A percentile compares a stretch with the other conserved stretches of the same genome.
Conservation (phyloP, 805 yeast genomes). For the Scheffersomyces amazonensis region DNA sequence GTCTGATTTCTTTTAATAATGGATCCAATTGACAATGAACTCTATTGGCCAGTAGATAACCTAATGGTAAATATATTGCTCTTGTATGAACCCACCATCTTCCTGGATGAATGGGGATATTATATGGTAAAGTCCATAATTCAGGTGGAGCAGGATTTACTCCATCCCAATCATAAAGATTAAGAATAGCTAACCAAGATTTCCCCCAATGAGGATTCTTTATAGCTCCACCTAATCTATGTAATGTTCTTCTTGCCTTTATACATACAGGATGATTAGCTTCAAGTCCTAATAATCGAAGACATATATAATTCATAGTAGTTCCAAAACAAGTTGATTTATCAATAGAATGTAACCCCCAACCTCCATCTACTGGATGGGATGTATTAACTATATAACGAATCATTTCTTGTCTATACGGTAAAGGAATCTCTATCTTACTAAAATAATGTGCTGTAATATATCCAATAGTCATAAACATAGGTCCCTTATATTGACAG, state of each 20-base stretch:
- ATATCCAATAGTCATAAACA: slow-evolving; percentile 93
- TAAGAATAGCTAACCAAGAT: slow-evolving; percentile 79
- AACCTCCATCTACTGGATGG: slow-evolving; percentile 99
- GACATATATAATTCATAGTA: slow-evolving; percentile 74
- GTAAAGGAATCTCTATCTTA: slow-evolving; percentile 64
- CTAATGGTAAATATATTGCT: slow-evolving; percentile 83
- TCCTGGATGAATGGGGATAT: slow-evolving; percentile 85
- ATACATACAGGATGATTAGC: slow-evolving; percentile 72
- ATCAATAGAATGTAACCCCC: slow-evolving; percentile 95
- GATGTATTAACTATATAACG: slow-evolving; percentile 88
- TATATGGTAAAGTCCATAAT: slow-evolving; percentile 82
- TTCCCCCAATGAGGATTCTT: slow-evolving; percentile 98
- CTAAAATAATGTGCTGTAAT: slow-evolving; percentile 73
- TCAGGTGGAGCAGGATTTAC: slow-evolving; percentile 99
- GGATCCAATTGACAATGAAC: slow-evolving; percentile 61
- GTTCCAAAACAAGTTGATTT: slow-evolving; percentile 97
- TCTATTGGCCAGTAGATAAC: slow-evolving; percentile 65
- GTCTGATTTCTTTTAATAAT: slow-evolving; percentile 61
- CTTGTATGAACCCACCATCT: slow-evolving; percentile 99
- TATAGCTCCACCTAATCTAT: slow-evolving; percentile 81
- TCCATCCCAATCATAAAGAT: slow-evolving; percentile 90
- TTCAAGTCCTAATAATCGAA: slow-evolving; percentile 76
- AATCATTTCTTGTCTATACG: slow-evolving; percentile 64
- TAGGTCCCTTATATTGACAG: slow-evolving; percentile 93
- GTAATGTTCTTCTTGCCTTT: slow-evolving; percentile 71